Base-by-base conservation (phyloP, 169 alveolate species). In the Cardiosporidium cionae region DNA sequence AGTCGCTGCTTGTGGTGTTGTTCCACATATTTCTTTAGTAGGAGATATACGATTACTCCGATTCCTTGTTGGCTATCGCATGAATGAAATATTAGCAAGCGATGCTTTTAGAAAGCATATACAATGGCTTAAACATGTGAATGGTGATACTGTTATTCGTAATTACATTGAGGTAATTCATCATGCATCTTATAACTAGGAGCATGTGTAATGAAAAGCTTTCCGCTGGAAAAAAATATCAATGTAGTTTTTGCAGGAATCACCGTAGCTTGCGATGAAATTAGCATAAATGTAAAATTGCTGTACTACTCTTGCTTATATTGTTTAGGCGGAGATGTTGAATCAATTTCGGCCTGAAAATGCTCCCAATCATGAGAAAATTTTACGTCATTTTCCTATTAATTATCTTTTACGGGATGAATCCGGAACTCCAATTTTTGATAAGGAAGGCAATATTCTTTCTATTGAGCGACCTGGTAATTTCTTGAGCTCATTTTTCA, bases 391-490 rank as follows among this genome's bases (percentile, higher is more conserved):
- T 16, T 44, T 44, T 44, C 58, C 58, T 16, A 44, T 44, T 16
- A 44, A 44, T 44, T 16, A 16, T 16, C n/a, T 44, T 16, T n/a
- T 44, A 16, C 16, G n/a, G n/a, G 58, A 73, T 62, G 80, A 68
- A 28, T 16, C 54, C 32, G 74, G 64, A 31, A 37, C 72, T 36
- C 72, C 69, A 66, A 33, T 76, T 27, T 32, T 76, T 22, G 82
- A 76, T 44, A 67, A 67, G 23, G 65, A 66, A 23, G 82, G 82
- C 22, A 76, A 67, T 65, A 76, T 76, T 25, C 63, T 76, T 27
- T 35, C 82, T 0, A 66, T 76, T 2, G 82, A 67, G 28, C 62
- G 82, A 32, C 82, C 82, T 34, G 82, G 82, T 76, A 16, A 32
- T 67, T n/a, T 9, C 34, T n/a, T 16, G n/a, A 44, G 2, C 3